Conservation (phyloP, 1,139 yeast genomes). For the Geotrichum citri-aurantii region DNA sequence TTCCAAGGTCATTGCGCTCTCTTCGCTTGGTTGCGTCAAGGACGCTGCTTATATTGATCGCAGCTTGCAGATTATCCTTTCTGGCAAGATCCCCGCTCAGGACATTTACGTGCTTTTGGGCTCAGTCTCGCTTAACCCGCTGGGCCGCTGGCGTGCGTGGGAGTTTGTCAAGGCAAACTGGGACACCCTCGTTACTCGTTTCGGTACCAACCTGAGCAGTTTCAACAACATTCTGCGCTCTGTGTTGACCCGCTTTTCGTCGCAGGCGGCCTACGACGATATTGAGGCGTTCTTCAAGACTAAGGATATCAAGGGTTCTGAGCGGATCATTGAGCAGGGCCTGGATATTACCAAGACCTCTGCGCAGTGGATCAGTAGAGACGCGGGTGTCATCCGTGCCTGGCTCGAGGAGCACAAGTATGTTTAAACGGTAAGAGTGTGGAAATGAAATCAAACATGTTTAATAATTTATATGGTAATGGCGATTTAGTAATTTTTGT, state of each 20-base stretch:
- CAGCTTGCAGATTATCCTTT: conserved; percentile 40
- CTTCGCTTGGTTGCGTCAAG: conserved; percentile 53
- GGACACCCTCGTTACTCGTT: conserved; percentile 41
- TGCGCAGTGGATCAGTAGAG: conserved; percentile 34
- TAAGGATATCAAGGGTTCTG: conserved; percentile 46
- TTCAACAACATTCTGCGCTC: conserved; percentile 58
- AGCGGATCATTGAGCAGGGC: conserved; percentile 32
- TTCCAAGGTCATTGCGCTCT: conserved; percentile 59
- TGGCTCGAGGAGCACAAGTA: conserved; percentile 28
- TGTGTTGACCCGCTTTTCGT: conserved; percentile 47
- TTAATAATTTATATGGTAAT: too few relatives aligned
- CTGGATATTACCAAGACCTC: conserved; percentile 30
- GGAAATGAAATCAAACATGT: too few relatives aligned
- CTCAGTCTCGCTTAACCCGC: conserved; percentile 49
- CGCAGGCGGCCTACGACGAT: conserved; percentile 41
- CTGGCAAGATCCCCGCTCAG: conserved; percentile 56
- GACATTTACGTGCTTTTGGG: conserved; percentile 58
- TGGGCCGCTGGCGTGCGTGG: conserved; percentile 51
- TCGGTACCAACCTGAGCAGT: conserved; percentile 54
- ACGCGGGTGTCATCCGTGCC: conserved; percentile 31
- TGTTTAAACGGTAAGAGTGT: conserved; percentile 24
- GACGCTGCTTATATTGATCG: conserved; percentile 37
- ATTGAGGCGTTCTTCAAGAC: conserved; percentile 47
- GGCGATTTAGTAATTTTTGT: too few relatives aligned
- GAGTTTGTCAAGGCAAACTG: conserved; percentile 51